These are phyloP conservation scores for Eucalyptus dawsonii DNA, from an alignment of 345 rosid genomes.

Conservation along the genomic window DNA sequence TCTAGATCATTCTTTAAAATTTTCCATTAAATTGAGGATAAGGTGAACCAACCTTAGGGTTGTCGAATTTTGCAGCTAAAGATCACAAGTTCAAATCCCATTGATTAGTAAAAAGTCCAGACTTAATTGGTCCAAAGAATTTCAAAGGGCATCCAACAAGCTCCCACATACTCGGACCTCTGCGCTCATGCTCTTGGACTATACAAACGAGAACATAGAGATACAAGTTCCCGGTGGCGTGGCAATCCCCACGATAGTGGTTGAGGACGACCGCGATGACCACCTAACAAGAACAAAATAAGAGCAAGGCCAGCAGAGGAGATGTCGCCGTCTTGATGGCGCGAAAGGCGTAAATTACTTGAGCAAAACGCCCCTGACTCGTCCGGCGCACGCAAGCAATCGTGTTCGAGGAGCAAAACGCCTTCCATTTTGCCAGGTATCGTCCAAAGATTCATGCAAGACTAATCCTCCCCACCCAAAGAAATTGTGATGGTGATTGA, in stretches of 20 bases:
- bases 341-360: not conserved
- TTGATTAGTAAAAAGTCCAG: accelerated
- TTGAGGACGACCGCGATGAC: not conserved
- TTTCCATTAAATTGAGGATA: not conserved
- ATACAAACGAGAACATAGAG: not conserved
- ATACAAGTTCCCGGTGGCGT: not conserved
- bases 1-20: accelerated
- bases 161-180: accelerated
- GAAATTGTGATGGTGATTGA: not conserved
- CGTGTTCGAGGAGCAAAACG: not conserved
- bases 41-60: not conserved
- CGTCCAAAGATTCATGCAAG: not conserved
- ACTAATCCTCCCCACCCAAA: too few species aligned
- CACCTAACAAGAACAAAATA: not conserved
- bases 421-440: not conserved
- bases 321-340: not conserved
- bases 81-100: not conserved
- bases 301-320: not conserved
- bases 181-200: not conserved
- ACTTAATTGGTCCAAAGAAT: not conserved
- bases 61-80: not conserved
- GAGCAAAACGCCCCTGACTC: not conserved
- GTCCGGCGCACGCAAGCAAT: not conserved
- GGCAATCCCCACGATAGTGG: not conserved
- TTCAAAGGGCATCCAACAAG: not conserved